These are phyloP conservation scores for Silene latifolia DNA, from an alignment of 148 eudicot species.

Conservation along the genomic window DNA sequence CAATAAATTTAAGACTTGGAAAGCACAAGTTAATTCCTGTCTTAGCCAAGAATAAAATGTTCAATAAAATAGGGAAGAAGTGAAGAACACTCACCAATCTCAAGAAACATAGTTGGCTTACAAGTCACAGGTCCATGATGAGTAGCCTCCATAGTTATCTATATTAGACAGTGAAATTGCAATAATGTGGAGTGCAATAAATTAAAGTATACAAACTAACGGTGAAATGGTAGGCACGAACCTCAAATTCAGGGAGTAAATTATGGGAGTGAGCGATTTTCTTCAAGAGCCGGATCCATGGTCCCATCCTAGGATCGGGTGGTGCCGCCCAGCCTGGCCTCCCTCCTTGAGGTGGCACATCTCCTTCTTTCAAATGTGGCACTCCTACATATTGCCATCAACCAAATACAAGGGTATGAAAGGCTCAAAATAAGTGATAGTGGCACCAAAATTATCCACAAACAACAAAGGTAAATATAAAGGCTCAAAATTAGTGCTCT, in stretches of 20 bases:
- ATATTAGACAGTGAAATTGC: conserved; percentile 5
- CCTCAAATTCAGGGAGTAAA: conserved; percentile 86
- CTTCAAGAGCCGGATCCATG: conserved; percentile 68
- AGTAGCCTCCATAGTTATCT: conserved; percentile 92
- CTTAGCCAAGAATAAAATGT: conserved; percentile 1
- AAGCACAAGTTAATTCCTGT: background rate
- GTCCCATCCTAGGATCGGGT: conserved; percentile 75
- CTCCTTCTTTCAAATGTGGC: conserved; percentile 83
- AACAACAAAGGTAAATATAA: too few relatives aligned
- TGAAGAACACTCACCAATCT: conserved; percentile 54
- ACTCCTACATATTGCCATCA: conserved; percentile 45
- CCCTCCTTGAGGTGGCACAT: conserved; percentile 81
- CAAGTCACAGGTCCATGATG: conserved; percentile 89
- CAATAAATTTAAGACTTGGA: background rate
- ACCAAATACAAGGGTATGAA: background rate
- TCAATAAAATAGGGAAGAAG: too few relatives aligned
- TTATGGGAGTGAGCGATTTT: conserved; percentile 59
- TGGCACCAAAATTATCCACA: background rate
- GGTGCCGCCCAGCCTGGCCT: conserved; percentile 89
- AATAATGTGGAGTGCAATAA: too few relatives aligned
- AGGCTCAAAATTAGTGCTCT: too few relatives aligned
- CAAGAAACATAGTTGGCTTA: conserved; percentile 84
- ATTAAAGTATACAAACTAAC: too few relatives aligned
- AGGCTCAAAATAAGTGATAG: background rate
- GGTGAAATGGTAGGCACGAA: conserved; percentile 21